Evolutionary conservation across 2,329 filamentous ascomycete genomes (phyloP), one percentile per base, ranked within the genome.

Genomic region (Trichoderma endophyticum): DNA sequence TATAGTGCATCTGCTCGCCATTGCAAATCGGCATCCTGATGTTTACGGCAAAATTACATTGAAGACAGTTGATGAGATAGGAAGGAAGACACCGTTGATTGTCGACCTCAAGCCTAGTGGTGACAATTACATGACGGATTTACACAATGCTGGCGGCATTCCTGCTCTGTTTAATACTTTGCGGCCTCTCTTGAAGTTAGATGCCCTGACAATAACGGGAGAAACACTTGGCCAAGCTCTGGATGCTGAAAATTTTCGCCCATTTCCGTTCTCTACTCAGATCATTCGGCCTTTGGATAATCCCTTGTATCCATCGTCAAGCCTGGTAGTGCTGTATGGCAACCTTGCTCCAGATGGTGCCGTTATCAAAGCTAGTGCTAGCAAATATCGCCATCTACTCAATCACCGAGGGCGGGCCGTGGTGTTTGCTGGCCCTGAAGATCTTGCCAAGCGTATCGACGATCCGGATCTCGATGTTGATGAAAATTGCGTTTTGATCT

Each of bases 301-400:
- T 0, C 87, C 87, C 0, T 90, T 97, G 75, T 95, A 97, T 78
- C 80, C 87, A 0, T 89, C 90, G 0, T 94, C 94, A 0, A 93
- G 95, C 73, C 86, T 97, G 4, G 92, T 94, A 77, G 94, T 97
- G 56, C 85, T 98, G 0, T 86, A 87, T 15, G 95, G 95, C 0
- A 98, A 97, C 76, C 86, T 97, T 1, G 93, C 94, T 0, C 94
- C 94, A 0, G 88, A 89, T 0, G 94, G 95, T 8, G 93, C 94
- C 0, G 93, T 97, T 0, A 92, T 94, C 72, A 98, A 98, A 78
- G 97, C 97, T 75, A 97, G 94, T 0, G 95, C 95, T 0, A 85
- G 83, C 9, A 97, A 97, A 78, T 90, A 97, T 81, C 90, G 92
- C 1, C 85, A 76, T 0, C 79, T 88, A 0, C 80, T 88, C 0